These are phyloP conservation scores for Dactylonectria estremocensis DNA, from an alignment of 2,329 filamentous ascomycete genomes.

Conservation along the genomic window DNA sequence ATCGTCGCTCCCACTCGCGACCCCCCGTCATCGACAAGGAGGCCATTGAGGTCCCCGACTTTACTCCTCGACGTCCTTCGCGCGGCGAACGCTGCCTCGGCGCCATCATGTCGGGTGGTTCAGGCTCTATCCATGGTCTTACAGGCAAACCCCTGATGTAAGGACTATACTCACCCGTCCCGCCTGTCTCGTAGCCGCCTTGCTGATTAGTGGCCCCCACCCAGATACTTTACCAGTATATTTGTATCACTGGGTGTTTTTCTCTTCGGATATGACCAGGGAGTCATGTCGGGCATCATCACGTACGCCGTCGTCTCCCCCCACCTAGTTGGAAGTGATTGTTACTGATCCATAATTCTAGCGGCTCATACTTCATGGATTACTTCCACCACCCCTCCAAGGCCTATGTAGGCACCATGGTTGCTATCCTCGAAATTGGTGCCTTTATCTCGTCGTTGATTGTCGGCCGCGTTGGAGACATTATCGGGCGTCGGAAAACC, in stretches of 20 bases:
- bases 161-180: slow-evolving; percentile 41
- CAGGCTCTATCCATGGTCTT: slow-evolving; percentile 86
- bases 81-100: slow-evolving; percentile 81
- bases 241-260: slow-evolving; percentile 91
- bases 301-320: slow-evolving; percentile 67
- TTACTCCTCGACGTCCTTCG: slow-evolving; percentile 74
- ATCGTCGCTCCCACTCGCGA: slow-evolving; percentile 53
- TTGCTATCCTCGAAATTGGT: slow-evolving; percentile 95
- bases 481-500: slow-evolving; percentile 89
- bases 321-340: neutral
- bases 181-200: slow-evolving; percentile 3
- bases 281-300: slow-evolving; percentile 85
- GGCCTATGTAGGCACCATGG: slow-evolving; percentile 95
- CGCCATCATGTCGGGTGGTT: slow-evolving; percentile 87
- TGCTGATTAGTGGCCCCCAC: slow-evolving; percentile 33
- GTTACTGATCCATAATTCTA: slow-evolving; percentile 57
- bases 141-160: slow-evolving; percentile 96
- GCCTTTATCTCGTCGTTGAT: slow-evolving; percentile 91
- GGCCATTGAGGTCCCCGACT: slow-evolving; percentile 85
- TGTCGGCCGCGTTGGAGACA: slow-evolving; percentile 90
- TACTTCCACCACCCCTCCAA: slow-evolving; percentile 92
- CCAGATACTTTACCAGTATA: slow-evolving; percentile 94
- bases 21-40: slow-evolving; percentile 74
- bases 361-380: slow-evolving; percentile 88
- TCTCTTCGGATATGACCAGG: slow-evolving; percentile 91